Evolutionary conservation across 1,284 basidiomycete genomes (phyloP).

Genomic region (Afroboletus lepidellus): DNA sequence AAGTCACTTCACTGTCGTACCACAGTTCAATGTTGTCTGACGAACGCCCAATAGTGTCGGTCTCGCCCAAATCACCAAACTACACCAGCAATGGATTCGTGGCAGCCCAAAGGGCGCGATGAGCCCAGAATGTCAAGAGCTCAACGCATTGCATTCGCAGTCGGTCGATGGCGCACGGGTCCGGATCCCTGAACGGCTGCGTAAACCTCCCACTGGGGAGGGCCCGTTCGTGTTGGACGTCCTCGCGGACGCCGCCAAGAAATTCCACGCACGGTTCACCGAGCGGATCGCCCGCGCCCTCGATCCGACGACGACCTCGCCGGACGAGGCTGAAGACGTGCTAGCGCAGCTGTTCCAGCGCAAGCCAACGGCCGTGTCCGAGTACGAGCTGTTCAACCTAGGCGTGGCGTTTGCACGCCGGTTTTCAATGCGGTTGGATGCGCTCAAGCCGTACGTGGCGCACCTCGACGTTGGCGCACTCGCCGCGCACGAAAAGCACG

Average conservation of each 20-base stretch:
- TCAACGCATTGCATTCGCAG: slow-evolving; percentile 66
- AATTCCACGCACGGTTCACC: slow-evolving; percentile 45
- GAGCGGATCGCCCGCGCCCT: slow-evolving; percentile 25
- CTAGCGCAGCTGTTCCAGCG: slow-evolving; percentile 46
- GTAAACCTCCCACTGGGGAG: slow-evolving; percentile 41
- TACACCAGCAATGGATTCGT: slow-evolving; percentile 60
- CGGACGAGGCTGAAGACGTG: slow-evolving; percentile 41
- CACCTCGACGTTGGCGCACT: slow-evolving; percentile 58
- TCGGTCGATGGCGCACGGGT: slow-evolving; percentile 63
- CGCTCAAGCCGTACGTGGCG: slow-evolving; percentile 39
- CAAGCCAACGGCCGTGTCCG: slow-evolving; percentile 51
- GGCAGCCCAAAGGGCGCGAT: slow-evolving; percentile 55
- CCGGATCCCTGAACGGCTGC: slow-evolving; percentile 29
- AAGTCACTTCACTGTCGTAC: slow-evolving; percentile 11
- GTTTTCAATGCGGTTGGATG: slow-evolving; percentile 42
- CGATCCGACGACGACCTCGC: slow-evolving; percentile 23
- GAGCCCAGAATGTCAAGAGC: slow-evolving; percentile 61
- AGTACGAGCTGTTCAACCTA: slow-evolving; percentile 56
- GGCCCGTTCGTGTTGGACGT: slow-evolving; percentile 53
- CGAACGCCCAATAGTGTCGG: slow-evolving; percentile 39
- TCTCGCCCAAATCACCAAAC: slow-evolving; percentile 50
- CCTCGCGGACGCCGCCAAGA: slow-evolving; percentile 44
- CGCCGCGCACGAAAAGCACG: slow-evolving; percentile 50
- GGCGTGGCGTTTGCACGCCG: slow-evolving; percentile 45
- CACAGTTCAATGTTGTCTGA: background rate